These are phyloP conservation scores for Hygrocybe punicea DNA, from an alignment of 768 basidiomycete species.

Conservation along the genomic window DNA sequence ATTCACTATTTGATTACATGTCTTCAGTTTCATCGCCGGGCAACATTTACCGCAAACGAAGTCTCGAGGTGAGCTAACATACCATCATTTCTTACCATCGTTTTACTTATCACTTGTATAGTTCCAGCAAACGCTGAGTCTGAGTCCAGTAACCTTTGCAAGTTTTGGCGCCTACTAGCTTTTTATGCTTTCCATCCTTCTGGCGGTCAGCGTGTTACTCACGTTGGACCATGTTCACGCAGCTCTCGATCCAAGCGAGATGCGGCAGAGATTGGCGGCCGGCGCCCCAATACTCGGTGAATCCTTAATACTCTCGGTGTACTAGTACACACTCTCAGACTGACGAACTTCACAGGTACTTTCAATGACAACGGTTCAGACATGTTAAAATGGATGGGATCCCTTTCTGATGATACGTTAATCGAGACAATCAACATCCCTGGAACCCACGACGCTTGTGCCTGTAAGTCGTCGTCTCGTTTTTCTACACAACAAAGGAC, in stretches of 20 bases:
- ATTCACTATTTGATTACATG: no score
- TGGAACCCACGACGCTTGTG: slow-evolving; percentile 4
- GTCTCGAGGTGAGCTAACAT: no score
- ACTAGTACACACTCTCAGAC: not conserved
- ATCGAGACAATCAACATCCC: slow-evolving; percentile 4
- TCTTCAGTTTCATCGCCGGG: no score
- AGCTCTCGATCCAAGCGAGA: slow-evolving; percentile 1
- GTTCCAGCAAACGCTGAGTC: no score
- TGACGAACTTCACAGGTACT: not conserved
- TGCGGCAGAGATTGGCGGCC: slow-evolving; percentile 1
- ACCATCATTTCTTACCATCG: no score
- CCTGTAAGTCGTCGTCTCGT: not conserved
- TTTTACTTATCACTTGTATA: no score
- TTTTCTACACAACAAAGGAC: not conserved
- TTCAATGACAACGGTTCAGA: not conserved
- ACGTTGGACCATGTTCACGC: not conserved
- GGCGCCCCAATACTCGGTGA: slow-evolving; percentile 4
- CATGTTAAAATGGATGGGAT: slow-evolving; percentile 2
- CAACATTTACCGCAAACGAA: no score
- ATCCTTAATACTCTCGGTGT: not conserved
- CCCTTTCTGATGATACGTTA: not conserved
- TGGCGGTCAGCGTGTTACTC: not conserved
- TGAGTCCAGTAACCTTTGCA: no score
- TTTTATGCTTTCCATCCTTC: no score
- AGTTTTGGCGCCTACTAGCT: no score